Percentiles rank a stretch among this genome's conserved stretches.
These are phyloP conservation scores for Aspergillus conjunctus DNA, from an alignment of 495 filamentous ascomycete genomes.

Conservation along the genomic window DNA sequence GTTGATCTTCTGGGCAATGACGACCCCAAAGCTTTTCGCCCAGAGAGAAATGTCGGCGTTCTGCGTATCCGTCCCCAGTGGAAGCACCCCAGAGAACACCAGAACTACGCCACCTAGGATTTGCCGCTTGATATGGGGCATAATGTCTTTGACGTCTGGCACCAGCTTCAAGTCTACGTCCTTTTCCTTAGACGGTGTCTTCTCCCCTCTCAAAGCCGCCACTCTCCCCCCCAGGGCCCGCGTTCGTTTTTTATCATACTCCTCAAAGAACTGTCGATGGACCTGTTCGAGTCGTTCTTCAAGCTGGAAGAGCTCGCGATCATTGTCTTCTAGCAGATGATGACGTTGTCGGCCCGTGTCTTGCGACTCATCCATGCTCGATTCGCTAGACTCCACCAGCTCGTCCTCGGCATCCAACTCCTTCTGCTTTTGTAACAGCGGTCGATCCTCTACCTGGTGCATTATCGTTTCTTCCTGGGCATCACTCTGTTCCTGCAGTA, in stretches of 20 bases:
- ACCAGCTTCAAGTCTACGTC: conserved; percentile 66
- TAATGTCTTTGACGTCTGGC: conserved; percentile 81
- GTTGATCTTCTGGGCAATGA: conserved; percentile 61
- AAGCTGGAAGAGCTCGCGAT: conserved; percentile 74
- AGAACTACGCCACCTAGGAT: conserved; percentile 71
- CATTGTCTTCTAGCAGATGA: conserved; percentile 82
- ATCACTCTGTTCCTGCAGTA: conserved; percentile 72
- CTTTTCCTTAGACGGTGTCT: conserved; percentile 49
- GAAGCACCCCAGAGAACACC: conserved; percentile 88
- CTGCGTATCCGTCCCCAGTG: conserved; percentile 72
- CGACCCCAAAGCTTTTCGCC: conserved; percentile 81
- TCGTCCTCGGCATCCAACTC: conserved; percentile 83
- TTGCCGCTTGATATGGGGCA: conserved; percentile 73
- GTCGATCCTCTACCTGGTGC: conserved; percentile 85
- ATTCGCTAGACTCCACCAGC: conserved; percentile 50
- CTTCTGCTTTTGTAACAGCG: conserved; percentile 84
- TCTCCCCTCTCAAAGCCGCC: conserved; percentile 59
- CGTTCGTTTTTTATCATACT: conserved; percentile 64
- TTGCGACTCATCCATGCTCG: conserved; percentile 44
- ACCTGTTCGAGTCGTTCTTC: conserved; percentile 72
- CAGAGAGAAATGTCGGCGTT: conserved; percentile 82
- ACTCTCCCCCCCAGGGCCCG: conserved; percentile 59
- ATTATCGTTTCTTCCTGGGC: conserved; percentile 83
- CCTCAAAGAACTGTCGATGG: conserved; percentile 77
- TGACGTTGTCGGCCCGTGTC: conserved; percentile 60